These are phyloP conservation scores for Suzukiozyma palmioleophila DNA, from an alignment of 1,139 yeast genomes.

Conservation along the genomic window DNA sequence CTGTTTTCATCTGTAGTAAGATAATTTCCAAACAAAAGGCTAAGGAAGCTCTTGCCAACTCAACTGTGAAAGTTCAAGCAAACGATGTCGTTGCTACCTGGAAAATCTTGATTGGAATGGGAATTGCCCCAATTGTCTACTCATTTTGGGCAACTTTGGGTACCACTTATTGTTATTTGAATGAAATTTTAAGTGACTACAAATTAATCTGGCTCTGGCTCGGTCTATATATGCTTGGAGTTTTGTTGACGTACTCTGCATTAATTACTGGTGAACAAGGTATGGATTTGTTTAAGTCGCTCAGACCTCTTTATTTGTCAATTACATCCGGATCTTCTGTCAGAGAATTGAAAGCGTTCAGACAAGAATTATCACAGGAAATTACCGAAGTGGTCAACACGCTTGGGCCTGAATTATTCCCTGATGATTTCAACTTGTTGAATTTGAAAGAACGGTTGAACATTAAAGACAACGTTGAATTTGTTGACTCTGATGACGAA, in stretches of 20 bases:
- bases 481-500: constrained; percentile 46
- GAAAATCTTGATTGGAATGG: constrained; percentile 88
- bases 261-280: constrained; percentile 90
- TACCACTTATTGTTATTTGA: constrained; percentile 41
- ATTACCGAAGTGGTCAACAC: constrained; percentile 42
- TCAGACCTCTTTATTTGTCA: constrained; percentile 78
- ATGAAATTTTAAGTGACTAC: constrained; percentile 17
- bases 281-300: constrained; percentile 76
- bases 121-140: constrained; percentile 82
- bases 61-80: constrained; percentile 86
- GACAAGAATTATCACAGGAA: constrained; percentile 37
- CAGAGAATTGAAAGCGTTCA: constrained; percentile 41
- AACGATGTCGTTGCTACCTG: constrained; percentile 93
- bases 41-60: constrained; percentile 74
- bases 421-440: constrained; percentile 43
- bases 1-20: constrained; percentile 79
- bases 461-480: constrained; percentile 20
- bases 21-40: constrained; percentile 69
- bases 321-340: constrained; percentile 60
- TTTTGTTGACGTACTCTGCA: constrained; percentile 79
- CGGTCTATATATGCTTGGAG: constrained; percentile 52
- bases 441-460: constrained; percentile 30
- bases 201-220: constrained; percentile 37
- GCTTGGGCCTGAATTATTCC: constrained; percentile 44
- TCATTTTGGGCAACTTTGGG: constrained; percentile 72